These are phyloP conservation scores for Fusarium sp. DNA, from an alignment of 2,329 filamentous ascomycete species.

Conservation along the genomic window DNA sequence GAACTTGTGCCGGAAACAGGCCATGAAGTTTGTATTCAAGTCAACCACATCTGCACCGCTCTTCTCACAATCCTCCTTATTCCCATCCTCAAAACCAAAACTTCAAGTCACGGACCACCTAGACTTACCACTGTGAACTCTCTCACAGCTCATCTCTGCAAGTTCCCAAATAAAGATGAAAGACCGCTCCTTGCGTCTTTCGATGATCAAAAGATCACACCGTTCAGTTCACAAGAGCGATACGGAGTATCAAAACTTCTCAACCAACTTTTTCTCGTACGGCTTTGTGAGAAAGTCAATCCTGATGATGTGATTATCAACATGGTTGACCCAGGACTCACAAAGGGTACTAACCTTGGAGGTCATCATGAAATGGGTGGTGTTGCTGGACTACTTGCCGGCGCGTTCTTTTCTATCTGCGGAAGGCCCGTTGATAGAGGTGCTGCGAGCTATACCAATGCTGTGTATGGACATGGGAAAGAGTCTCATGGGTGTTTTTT, in stretches of 20 bases:
- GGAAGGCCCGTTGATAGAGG: conserved; percentile 54
- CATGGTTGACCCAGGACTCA: conserved; percentile 52
- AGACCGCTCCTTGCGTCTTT: conserved; percentile 49
- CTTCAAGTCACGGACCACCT: conserved; percentile 6
- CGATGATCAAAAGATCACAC: conserved; percentile 37
- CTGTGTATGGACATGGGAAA: conserved; percentile 57
- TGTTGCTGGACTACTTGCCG: conserved; percentile 1
- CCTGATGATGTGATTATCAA: conserved; percentile 53
- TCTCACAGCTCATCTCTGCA: conserved; percentile 42
- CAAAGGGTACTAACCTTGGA: conserved; percentile 43
- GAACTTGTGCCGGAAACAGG: conserved; percentile 33
- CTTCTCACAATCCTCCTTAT: conserved; percentile 49
- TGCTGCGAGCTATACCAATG: conserved; percentile 62
- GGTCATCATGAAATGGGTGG: conserved; percentile 27
- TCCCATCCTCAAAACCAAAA: conserved; percentile 34
- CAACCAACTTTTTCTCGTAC: conserved; percentile 52
- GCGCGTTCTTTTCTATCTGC: conserved; percentile 28
- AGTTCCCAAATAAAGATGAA: conserved; percentile 44
- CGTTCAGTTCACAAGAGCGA: conserved; percentile 40
- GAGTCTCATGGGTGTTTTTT: conserved; percentile 65
- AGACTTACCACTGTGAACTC: conserved; percentile 50
- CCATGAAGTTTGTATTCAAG: conserved; percentile 50
- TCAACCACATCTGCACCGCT: conserved; percentile 50
- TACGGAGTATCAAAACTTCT: conserved; percentile 52
- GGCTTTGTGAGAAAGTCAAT: conserved; percentile 53